Conservation (phyloP, 2,329 filamentous ascomycete genomes). For the Byssothecium circinans region DNA sequence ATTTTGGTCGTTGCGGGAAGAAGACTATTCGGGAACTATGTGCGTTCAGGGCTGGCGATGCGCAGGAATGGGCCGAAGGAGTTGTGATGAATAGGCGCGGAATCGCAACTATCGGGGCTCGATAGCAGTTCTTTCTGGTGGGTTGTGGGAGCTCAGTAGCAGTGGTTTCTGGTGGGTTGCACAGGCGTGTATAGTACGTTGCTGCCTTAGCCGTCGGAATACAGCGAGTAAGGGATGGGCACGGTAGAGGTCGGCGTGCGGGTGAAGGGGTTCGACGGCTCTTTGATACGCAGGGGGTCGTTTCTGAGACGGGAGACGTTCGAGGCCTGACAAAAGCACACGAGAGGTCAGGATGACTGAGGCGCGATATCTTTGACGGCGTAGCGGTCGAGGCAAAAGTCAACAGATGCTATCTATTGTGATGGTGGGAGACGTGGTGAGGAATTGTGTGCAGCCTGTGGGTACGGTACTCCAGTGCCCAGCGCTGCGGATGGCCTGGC, state of each 20-base stretch:
- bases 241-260: background rate
- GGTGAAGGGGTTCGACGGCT: background rate
- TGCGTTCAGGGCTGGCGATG: background rate
- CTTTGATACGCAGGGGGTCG: conserved; percentile 31
- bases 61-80: background rate
- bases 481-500: too few species aligned
- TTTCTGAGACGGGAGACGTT: conserved; percentile 40
- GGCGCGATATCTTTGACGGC: background rate
- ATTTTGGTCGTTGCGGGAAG: conserved; percentile 32
- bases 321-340: conserved; percentile 20
- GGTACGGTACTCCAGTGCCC: conserved; percentile 12
- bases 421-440: conserved; percentile 19
- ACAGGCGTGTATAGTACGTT: too few species aligned
- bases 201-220: conserved; percentile 1
- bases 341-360: conserved; percentile 9
- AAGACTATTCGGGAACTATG: conserved; percentile 14
- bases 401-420: conserved; percentile 16
- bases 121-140: background rate
- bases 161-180: too few species aligned
- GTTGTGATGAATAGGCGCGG: background rate
- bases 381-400: conserved; percentile 16
- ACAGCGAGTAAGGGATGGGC: background rate
- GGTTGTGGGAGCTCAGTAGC: background rate
- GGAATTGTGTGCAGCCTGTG: conserved; percentile 12
- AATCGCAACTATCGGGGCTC: background rate